Percentiles rank a stretch among this genome's conserved stretches.
phyloP scores from a whole-genome alignment of 768 basidiomycete genomes.

The Nevesoporus exiguus region DNA sequence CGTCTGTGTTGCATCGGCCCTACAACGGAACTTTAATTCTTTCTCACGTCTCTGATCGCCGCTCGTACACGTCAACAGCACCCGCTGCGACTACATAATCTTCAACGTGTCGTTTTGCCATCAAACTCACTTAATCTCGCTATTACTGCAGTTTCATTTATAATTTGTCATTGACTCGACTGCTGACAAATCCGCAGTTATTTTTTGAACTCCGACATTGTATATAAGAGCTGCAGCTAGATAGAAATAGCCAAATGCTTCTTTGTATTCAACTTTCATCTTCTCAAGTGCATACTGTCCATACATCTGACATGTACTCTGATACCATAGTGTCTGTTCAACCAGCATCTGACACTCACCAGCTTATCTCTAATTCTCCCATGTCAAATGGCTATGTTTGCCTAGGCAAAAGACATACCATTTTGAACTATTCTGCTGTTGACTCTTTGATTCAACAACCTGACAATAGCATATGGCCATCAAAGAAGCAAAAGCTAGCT shows the following conservation, averaged over 20 bases:
- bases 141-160: not conserved
- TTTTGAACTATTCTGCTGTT: not conserved
- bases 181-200: not conserved
- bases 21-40: constrained; percentile 15
- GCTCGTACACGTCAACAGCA: not conserved
- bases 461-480: not conserved
- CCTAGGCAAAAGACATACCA: constrained; percentile 3
- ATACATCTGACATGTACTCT: constrained; percentile 8
- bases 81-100: not conserved
- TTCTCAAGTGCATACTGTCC: not conserved
- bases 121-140: not conserved
- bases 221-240: constrained; percentile 11
- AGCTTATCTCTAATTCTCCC: not conserved
- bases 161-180: not conserved
- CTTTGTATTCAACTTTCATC: constrained; percentile 1
- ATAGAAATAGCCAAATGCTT: not conserved
- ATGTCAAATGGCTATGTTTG: not conserved
- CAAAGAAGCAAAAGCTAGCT: constrained; percentile 8
- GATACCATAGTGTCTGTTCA: not conserved
- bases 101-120: not conserved
- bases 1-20: not conserved
- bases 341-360: not conserved
- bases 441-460: not conserved
- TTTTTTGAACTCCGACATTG: constrained; percentile 17
- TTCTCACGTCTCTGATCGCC: constrained; percentile 10